Evolutionary conservation across 1,284 basidiomycete genomes (phyloP).

Genomic region (Sporisorium iseilematis-ciliati): DNA sequence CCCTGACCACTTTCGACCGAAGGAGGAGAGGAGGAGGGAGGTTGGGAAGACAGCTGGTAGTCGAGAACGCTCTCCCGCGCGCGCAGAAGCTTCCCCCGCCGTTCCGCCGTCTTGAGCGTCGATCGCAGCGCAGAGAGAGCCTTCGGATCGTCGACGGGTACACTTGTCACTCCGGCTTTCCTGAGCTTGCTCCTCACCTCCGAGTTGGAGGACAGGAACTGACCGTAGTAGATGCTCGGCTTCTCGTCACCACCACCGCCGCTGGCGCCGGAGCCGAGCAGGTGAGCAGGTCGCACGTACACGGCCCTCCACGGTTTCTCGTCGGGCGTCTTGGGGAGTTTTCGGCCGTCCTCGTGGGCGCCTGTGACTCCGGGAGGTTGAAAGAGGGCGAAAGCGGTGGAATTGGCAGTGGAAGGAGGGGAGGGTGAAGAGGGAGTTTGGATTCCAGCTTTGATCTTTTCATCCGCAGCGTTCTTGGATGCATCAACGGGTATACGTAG

Average conservation of each 20-base stretch:
- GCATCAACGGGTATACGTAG: slow-evolving; percentile 25
- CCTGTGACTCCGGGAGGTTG: neutral
- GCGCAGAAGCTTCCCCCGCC: slow-evolving; percentile 71
- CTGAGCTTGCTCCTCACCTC: slow-evolving; percentile 44
- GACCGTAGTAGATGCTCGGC: slow-evolving; percentile 56
- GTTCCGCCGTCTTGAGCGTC: slow-evolving; percentile 75
- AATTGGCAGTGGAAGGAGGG: neutral
- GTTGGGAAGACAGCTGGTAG: slow-evolving; percentile 74
- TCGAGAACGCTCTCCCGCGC: slow-evolving; percentile 79
- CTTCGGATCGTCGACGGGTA: slow-evolving; percentile 73
- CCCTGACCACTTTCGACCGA: slow-evolving; percentile 70
- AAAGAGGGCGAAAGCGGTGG: neutral
- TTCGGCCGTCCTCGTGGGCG: slow-evolving; percentile 40
- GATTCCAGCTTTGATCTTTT: slow-evolving; percentile 44
- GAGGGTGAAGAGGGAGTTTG: slow-evolving; percentile 33
- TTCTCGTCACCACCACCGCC: slow-evolving; percentile 16
- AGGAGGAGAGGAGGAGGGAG: neutral
- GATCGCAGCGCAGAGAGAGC: slow-evolving; percentile 74
- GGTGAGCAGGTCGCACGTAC: slow-evolving; percentile 55
- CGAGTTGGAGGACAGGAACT: slow-evolving; percentile 27
- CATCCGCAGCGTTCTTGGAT: slow-evolving; percentile 29
- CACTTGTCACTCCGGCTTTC: slow-evolving; percentile 33
- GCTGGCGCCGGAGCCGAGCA: slow-evolving; percentile 10
- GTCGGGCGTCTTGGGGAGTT: slow-evolving; percentile 57
- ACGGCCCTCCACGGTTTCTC: slow-evolving; percentile 62